Base-by-base conservation (phyloP, 1,139 yeast species). In the Ogataea hybrid region DNA sequence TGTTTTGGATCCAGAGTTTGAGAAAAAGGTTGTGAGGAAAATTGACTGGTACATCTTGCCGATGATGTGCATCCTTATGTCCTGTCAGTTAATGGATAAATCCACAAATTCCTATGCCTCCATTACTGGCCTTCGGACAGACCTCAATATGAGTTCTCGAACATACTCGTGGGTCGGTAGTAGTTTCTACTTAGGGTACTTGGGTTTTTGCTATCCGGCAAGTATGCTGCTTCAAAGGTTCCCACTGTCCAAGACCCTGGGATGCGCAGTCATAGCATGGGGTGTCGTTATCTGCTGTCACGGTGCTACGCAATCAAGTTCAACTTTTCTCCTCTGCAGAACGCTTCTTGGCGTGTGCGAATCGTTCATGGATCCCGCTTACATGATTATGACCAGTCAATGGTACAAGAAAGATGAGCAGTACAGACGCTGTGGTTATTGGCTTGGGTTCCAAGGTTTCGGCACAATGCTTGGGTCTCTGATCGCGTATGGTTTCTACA, bases 41-140 rank as follows among this genome's bases (percentile, higher is more conserved):
- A 75, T 78, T 29, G 86, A 81, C 56, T 33, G 71, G 12, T 71
- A 61, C 49, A 56, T 82, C 48, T 62, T 79, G 50, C 83, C 87
- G 0, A 46, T 81, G 28, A 67, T 81, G 69, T 72, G 81, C 54
- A 46, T 75, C 12, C 59, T 80, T 15, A 79, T 79, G 56, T 71
- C 79, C 14, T 64, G 73, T 33, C 88, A 82, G 59, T 79, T 74
- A 46, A 77, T 82, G 80, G 89, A 82, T 59, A 83, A 83, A 55
- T 62, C 71, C 14, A 65, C 85, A 6, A 77, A 71, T 28, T 67
- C 81, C 14, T 74, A 72, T 45, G 85, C 86, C 5, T 71, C 86
- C 1, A 71, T 82, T 41, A 68, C 81, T 65, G 82, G 82, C 0
- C 52, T 41, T 37, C 39, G 43, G 46, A 56, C 53, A 8, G 79